phyloP scores from a whole-genome alignment of 2,329 filamentous ascomycete species.

The Gaeumannomyces tritici region DNA sequence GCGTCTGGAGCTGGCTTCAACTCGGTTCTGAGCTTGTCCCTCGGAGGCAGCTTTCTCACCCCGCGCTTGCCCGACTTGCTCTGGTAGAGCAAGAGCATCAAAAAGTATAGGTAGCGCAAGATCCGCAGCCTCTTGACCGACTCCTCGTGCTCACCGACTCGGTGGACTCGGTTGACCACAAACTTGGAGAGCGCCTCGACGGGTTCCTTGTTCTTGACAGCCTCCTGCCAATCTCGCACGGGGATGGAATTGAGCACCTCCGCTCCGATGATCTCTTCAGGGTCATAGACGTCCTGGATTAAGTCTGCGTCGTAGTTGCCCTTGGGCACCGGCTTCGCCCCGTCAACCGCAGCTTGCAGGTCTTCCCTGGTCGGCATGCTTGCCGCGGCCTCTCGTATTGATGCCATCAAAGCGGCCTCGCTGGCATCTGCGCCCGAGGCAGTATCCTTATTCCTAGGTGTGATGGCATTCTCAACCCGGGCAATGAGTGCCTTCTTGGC shows the following conservation, averaged over 20 bases:
- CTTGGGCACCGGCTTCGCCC: constrained; percentile 62
- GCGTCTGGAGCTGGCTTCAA: constrained; percentile 49
- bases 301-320: constrained; percentile 58
- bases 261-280: constrained; percentile 54
- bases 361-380: constrained; percentile 34
- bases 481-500: constrained; percentile 68
- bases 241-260: constrained; percentile 59
- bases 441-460: constrained; percentile 25
- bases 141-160: constrained; percentile 42
- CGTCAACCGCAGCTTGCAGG: constrained; percentile 43
- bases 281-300: constrained; percentile 64
- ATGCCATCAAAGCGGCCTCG: constrained; percentile 50
- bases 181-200: constrained; percentile 51
- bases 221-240: constrained; percentile 66
- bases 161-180: constrained; percentile 52
- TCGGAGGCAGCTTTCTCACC: constrained; percentile 42
- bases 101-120: constrained; percentile 49
- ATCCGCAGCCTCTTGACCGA: constrained; percentile 44
- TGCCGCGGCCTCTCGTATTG: constrained; percentile 50
- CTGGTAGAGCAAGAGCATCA: constrained; percentile 42
- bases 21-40: constrained; percentile 50
- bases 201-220: constrained; percentile 46
- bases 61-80: constrained; percentile 36
- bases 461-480: constrained; percentile 62
- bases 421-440: constrained; percentile 39